Base-by-base conservation (phyloP, 164 flowering plant genomes). In the Liriodendron chinense region DNA sequence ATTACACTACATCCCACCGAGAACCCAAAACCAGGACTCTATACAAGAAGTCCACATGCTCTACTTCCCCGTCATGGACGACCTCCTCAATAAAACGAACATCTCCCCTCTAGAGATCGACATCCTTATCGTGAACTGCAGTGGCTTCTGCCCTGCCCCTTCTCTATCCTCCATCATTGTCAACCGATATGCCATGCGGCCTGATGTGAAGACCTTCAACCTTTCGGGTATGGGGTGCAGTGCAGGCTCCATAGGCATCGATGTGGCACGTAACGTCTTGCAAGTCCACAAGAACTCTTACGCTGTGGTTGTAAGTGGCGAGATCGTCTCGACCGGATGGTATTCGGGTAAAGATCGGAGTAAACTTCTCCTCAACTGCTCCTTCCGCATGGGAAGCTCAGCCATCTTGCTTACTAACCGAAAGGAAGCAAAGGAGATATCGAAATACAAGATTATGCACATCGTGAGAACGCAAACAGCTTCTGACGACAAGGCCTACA, bases 201-300 rank as follows among this genome's bases (percentile, higher is more conserved):
- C 69, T 13, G 89, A 91, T 50, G 65, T 91, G 1, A 91, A 88
- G 75, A 88, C 82, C 85, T 93, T 73, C 59, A 91, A 80, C 64
- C 74, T 92, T 26, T 88, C 90, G 0, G 97, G 95, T 3, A 91
- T 91, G 97, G 97, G 97, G 14, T 92, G 97, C 81, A 88, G 94
- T 57, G 95, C 93, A 0, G 82, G 93, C 5, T 82, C 82, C 6
- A 22, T 90, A 0, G 87, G 80, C 16, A 73, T 91, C n/a, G 85
- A 86, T n/a, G 22, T 89, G 68, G 94, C 92, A 18, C 69, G 75
- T 18, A 83, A 78, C 69, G 79, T 91, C 9, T 76, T 90, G 1
- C 79, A 76, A 68, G 65, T 75, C 9, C 83, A 81, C 71, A 80
- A 73, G n/a, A 79, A 85, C 77, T 79, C 84, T 5, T 74, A 83